These are phyloP conservation scores for Dalbergia cochinchinensis DNA, from an alignment of 306 rosid genomes.

Conservation along the genomic window DNA sequence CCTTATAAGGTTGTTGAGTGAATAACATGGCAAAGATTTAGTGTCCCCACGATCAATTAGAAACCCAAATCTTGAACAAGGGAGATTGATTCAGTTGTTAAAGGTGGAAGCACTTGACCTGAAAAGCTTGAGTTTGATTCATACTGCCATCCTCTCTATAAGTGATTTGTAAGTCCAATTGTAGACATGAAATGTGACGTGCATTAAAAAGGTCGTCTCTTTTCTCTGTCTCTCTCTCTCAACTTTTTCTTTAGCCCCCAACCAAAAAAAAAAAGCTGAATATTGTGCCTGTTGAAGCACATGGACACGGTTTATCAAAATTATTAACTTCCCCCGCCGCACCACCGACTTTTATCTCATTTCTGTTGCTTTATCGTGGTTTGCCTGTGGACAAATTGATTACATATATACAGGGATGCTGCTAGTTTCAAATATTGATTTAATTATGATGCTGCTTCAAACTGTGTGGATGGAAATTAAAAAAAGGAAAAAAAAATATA, in stretches of 20 bases:
- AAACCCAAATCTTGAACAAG: slow-evolving; percentile 41
- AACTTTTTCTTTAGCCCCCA: neutral
- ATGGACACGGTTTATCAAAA: slow-evolving; percentile 42
- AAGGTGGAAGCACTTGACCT: neutral
- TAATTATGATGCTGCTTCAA: slow-evolving; percentile 16
- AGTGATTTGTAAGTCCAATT: neutral
- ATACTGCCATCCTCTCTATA: neutral
- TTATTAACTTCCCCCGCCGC: neutral
- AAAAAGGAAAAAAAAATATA: neutral
- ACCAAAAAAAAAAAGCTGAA: neutral
- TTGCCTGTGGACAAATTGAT: slow-evolving; percentile 28
- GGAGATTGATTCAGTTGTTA: neutral
- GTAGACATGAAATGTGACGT: neutral
- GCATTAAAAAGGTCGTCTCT: neutral
- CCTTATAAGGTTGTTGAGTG: slow-evolving; percentile 20
- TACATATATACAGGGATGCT: neutral
- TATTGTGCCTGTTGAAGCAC: slow-evolving; percentile 48
- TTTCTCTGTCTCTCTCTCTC: neutral
- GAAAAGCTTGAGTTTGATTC: neutral
- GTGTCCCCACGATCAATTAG: slow-evolving; percentile 49
- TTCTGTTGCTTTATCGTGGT: neutral
- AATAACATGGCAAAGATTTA: slow-evolving; percentile 50
- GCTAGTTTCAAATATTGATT: slow-evolving; percentile 6
- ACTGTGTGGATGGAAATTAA: neutral
- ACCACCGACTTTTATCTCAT: slow-evolving; percentile 25